Base-by-base conservation (phyloP, 2,329 filamentous ascomycete genomes). In the Blastomyces silverae region DNA sequence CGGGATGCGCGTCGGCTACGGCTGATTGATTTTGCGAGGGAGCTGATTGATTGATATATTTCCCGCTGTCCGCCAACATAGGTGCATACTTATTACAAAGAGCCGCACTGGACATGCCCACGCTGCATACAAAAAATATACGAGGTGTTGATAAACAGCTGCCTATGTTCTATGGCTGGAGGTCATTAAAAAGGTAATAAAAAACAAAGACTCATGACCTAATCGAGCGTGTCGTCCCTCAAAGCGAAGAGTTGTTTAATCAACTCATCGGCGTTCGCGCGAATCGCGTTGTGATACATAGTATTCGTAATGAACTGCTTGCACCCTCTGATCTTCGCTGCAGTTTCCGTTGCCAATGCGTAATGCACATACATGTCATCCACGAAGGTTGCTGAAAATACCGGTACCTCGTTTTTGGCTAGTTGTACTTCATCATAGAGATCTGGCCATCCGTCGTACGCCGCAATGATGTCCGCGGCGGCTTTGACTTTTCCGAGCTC, bases 351-450 rank as follows among this genome's bases (percentile, higher is more conserved):
- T 10, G 90, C 89, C 64, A 92, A 79, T 7, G 85, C 85, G 69
- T 85, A 89, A 72, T 95, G 89, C 39, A 97, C 92, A 72, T 95
- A 97, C 90, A 97, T 94, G 73, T 96, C 92, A 67, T 96, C 89
- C 4, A 91, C 75, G 70, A 89, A 97, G 1, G 86, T 89, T 0
- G 90, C 91, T 0, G 92, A 89, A 72, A 94, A 97, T 0, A 96
- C 86, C 0, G 93, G 92, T 0, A 97, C 90, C 65, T 87, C 82
- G 71, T 97, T 97, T 70, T 82, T 84, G 22, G 82, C 83, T 59
- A 97, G 80, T 75, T 90, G 88, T 63, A 85, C 83, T 67, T 85
- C 80, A 71, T 96, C 85, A 74, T 96, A 97, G 4, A 97, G 81
- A 0, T 80, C 78, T 1, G 88, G 84, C 92, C 93, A 97, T 67